Evolutionary conservation across 108 stramenopile species (phyloP).

Genomic region (Discostella stelligeroides): DNA sequence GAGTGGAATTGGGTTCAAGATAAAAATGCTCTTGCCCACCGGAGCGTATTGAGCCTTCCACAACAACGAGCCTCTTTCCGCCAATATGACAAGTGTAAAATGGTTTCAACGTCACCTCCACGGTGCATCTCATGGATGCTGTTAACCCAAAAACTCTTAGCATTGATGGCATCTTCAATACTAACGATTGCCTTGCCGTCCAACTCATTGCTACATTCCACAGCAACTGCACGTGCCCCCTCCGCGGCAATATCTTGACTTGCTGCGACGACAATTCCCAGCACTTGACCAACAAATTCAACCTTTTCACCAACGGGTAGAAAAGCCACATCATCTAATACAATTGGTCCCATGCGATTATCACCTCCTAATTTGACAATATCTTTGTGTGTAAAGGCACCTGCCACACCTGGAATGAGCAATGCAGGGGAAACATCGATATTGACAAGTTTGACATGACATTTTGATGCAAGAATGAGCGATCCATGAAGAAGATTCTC

Average conservation of each 20-base stretch:
- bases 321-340: slow-evolving; percentile 83
- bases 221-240: slow-evolving; percentile 74
- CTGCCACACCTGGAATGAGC: slow-evolving; percentile 81
- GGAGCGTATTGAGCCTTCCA: slow-evolving; percentile 73
- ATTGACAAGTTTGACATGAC: slow-evolving; percentile 65
- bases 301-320: slow-evolving; percentile 74
- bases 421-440: slow-evolving; percentile 71
- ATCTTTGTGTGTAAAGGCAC: slow-evolving; percentile 70
- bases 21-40: slow-evolving; percentile 97
- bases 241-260: slow-evolving; percentile 80
- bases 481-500: slow-evolving; percentile 76
- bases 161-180: slow-evolving; percentile 88
- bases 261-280: slow-evolving; percentile 83
- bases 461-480: slow-evolving; percentile 74
- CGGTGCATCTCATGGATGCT: slow-evolving; percentile 69
- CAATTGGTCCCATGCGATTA: slow-evolving; percentile 81
- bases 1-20: slow-evolving; percentile 90
- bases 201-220: slow-evolving; percentile 66
- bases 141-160: slow-evolving; percentile 72
- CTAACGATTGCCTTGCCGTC: slow-evolving; percentile 68
- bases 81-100: slow-evolving; percentile 36
- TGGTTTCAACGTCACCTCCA: slow-evolving; percentile 76
- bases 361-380: slow-evolving; percentile 73
- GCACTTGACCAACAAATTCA: slow-evolving; percentile 76
- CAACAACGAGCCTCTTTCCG: slow-evolving; percentile 54